Conservation (phyloP, 768 basidiomycete genomes). For the Leccinum ochraceum region DNA sequence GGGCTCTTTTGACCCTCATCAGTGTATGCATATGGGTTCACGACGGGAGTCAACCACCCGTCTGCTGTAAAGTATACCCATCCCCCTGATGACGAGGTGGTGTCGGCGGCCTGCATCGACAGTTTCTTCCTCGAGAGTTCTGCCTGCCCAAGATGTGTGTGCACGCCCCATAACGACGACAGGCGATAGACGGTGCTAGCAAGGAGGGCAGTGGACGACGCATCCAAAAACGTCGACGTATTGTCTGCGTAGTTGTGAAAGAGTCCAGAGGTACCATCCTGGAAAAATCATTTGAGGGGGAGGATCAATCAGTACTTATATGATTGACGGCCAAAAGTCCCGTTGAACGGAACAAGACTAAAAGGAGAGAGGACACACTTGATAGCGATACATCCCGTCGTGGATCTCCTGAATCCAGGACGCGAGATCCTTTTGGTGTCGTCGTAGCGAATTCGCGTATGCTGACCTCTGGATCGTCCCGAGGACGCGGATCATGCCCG, state of each 20-base stretch:
- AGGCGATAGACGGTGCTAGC: constrained; percentile 77
- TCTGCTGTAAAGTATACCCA: constrained; percentile 52
- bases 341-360: not conserved
- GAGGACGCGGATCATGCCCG: constrained; percentile 82
- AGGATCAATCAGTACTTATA: not conserved
- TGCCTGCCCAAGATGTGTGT: constrained; percentile 55
- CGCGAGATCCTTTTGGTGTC: constrained; percentile 57
- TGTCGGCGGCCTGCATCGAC: constrained; percentile 20
- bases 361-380: constrained; percentile 42
- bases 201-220: constrained; percentile 70
- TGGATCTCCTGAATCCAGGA: constrained; percentile 76
- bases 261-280: constrained; percentile 15
- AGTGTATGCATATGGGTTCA: constrained; percentile 62
- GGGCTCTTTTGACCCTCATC: constrained; percentile 55
- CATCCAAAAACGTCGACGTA: constrained; percentile 64
- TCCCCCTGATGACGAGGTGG: constrained; percentile 9
- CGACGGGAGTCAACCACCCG: constrained; percentile 75
- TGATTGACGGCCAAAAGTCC: not conserved
- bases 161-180: constrained; percentile 51
- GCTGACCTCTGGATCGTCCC: constrained; percentile 69
- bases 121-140: constrained; percentile 51
- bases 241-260: constrained; percentile 77
- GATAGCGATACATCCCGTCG: constrained; percentile 59
- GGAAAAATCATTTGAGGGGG: not conserved
- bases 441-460: constrained; percentile 48